Evolutionary conservation across 495 filamentous ascomycete genomes (phyloP).

Genomic region (Penicillium tannophilum): DNA sequence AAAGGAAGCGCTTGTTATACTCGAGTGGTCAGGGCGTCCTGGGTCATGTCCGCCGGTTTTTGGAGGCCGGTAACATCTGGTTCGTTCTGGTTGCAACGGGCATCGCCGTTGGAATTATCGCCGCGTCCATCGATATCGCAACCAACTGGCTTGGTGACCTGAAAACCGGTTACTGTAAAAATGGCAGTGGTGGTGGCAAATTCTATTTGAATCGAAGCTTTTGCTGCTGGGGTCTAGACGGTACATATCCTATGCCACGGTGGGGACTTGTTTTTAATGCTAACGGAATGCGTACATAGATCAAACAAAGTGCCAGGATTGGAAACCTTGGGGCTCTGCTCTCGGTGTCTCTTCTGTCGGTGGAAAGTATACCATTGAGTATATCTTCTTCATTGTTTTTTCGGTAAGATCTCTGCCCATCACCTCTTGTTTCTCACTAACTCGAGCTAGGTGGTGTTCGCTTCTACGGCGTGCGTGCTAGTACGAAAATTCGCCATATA

Average conservation of each 20-base stretch:
- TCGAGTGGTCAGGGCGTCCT: conserved; percentile 69
- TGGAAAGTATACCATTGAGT: conserved; percentile 79
- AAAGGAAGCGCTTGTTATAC: conserved; percentile 75
- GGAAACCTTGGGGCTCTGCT: conserved; percentile 82
- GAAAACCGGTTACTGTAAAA: conserved; percentile 87
- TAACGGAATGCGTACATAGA: conserved; percentile 39
- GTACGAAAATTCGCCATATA: conserved; percentile 84
- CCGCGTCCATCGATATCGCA: conserved; percentile 87
- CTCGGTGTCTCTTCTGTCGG: conserved; percentile 63
- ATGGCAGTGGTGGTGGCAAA: conserved; percentile 69
- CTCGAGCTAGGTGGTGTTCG: conserved; percentile 69
- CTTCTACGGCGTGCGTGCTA: conserved; percentile 72
- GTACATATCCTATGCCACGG: conserved; percentile 33
- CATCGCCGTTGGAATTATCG: conserved; percentile 77
- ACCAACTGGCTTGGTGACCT: conserved; percentile 93
- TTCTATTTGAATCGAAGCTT: conserved; percentile 91
- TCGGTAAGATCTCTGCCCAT: conserved; percentile 54
- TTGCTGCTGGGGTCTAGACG: conserved; percentile 90
- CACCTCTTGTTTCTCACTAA: conserved; percentile 24
- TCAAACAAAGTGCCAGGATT: conserved; percentile 74
- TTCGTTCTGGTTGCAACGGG: conserved; percentile 78
- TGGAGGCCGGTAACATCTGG: conserved; percentile 92
- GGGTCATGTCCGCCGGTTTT: conserved; percentile 68
- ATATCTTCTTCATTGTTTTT: conserved; percentile 79
- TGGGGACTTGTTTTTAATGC: not conserved